A percentile compares a stretch with the other conserved stretches of the same genome.
phyloP scores from a whole-genome alignment of 2,329 filamentous ascomycete species.

The Penicillium oxalicum region DNA sequence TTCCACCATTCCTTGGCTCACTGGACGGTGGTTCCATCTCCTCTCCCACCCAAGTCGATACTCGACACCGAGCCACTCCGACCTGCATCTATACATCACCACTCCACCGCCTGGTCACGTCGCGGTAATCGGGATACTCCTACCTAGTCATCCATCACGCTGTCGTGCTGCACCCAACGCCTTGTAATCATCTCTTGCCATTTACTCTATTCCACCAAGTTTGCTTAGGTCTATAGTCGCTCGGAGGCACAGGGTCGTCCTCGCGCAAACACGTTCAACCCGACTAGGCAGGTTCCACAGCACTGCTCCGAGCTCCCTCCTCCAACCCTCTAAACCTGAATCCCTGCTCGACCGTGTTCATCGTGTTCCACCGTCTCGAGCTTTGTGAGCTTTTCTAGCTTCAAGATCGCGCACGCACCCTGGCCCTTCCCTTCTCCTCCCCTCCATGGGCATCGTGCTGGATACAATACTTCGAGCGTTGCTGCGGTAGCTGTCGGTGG shows the following conservation, averaged over 20 bases:
- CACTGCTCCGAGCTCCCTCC: slow-evolving; percentile 2
- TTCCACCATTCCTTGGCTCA: slow-evolving; percentile 4
- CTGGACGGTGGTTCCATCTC: not conserved
- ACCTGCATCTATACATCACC: not conserved
- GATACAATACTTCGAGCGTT: slow-evolving; percentile 20
- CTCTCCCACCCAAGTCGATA: slow-evolving; percentile 1
- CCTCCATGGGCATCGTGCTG: slow-evolving; percentile 32
- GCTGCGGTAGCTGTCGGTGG: slow-evolving; percentile 35
- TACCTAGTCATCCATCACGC: too few relatives aligned
- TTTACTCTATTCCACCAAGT: not conserved
- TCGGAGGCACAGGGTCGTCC: not conserved
- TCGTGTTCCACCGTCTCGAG: slow-evolving; percentile 13
- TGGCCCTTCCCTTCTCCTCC: slow-evolving; percentile 9
- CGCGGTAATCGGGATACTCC: too few relatives aligned
- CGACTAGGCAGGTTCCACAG: slow-evolving; percentile 15
- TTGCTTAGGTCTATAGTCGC: not conserved
- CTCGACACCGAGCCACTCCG: slow-evolving; percentile 2
- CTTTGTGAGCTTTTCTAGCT: not conserved
- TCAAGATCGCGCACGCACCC: not conserved
- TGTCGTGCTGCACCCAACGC: too few relatives aligned
- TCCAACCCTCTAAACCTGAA: slow-evolving; percentile 1
- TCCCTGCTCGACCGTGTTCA: slow-evolving; percentile 12
- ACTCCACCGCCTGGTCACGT: too few relatives aligned
- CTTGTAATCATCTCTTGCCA: too few relatives aligned
- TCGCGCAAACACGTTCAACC: slow-evolving; percentile 6